Conservation (phyloP, 2,329 filamentous ascomycete species). For the Colletotrichum musicola region DNA sequence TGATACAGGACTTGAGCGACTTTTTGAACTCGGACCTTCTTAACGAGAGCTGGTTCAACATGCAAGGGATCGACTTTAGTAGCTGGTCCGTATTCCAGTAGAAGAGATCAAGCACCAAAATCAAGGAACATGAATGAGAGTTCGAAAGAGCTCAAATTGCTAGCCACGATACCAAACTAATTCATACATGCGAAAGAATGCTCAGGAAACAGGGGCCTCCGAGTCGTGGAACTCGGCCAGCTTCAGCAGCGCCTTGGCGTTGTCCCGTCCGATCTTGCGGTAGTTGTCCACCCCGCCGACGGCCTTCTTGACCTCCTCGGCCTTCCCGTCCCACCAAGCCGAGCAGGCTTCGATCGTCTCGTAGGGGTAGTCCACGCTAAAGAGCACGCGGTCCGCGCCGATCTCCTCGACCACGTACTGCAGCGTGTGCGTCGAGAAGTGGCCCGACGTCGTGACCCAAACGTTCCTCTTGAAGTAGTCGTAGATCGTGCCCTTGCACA, state of each 20-base stretch:
- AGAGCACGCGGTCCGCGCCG: conserved; percentile 63
- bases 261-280: conserved; percentile 57
- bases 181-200: background rate
- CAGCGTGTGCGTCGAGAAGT: conserved; percentile 66
- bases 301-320: conserved; percentile 40
- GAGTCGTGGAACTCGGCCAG: conserved; percentile 51
- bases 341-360: conserved; percentile 59
- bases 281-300: conserved; percentile 45
- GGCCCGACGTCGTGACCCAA: conserved; percentile 69
- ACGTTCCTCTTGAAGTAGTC: conserved; percentile 68
- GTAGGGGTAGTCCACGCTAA: conserved; percentile 66
- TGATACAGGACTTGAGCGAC: conserved; percentile 16
- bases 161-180: background rate
- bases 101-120: too few relatives aligned
- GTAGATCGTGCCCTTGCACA: conserved; percentile 61
- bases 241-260: conserved; percentile 57
- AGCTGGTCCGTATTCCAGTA: conserved; percentile 12
- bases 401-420: conserved; percentile 63
- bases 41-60: conserved; percentile 21
- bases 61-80: conserved; percentile 7
- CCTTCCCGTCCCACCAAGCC: conserved; percentile 55
- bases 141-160: background rate
- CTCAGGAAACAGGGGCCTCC: conserved; percentile 35
- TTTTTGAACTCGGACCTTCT: conserved; percentile 13
- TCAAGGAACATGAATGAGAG: background rate